Evolutionary conservation across 192 early-diverging fungal species (phyloP).

Genomic region (Tieghemiomyces parasiticus): DNA sequence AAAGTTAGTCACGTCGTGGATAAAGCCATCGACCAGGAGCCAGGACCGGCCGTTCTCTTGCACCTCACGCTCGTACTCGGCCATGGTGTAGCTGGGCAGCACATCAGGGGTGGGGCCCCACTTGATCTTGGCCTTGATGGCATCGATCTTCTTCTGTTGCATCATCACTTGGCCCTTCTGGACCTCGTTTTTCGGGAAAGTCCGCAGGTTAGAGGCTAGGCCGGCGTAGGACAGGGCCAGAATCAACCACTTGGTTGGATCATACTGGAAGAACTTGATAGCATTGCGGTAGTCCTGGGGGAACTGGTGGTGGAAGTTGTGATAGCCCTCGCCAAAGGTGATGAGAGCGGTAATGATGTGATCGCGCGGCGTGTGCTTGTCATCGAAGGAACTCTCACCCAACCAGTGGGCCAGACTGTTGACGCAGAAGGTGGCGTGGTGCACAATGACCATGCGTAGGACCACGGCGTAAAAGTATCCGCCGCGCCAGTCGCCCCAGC

Average conservation of each 20-base stretch:
- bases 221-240: slow-evolving; percentile 35
- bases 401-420: slow-evolving; percentile 71
- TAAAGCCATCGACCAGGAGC: slow-evolving; percentile 68
- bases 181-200: slow-evolving; percentile 66
- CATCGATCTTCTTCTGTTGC: slow-evolving; percentile 60
- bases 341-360: slow-evolving; percentile 67
- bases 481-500: slow-evolving; percentile 70
- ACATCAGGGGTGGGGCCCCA: slow-evolving; percentile 58
- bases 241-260: slow-evolving; percentile 80
- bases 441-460: slow-evolving; percentile 56
- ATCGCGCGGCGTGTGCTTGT: slow-evolving; percentile 65
- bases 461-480: slow-evolving; percentile 67
- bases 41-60: slow-evolving; percentile 52
- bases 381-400: slow-evolving; percentile 62
- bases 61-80: slow-evolving; percentile 47
- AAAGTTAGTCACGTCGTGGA: slow-evolving; percentile 73
- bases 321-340: slow-evolving; percentile 69
- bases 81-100: slow-evolving; percentile 50
- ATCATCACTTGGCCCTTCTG: slow-evolving; percentile 63
- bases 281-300: slow-evolving; percentile 78
- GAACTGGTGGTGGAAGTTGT: slow-evolving; percentile 83
- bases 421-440: slow-evolving; percentile 81
- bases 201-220: slow-evolving; percentile 54
- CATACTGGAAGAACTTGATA: slow-evolving; percentile 58
- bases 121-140: slow-evolving; percentile 38